phyloP scores from a whole-genome alignment of 2,329 filamentous ascomycete genomes.

The Lasiodiplodia hormozganensis region DNA sequence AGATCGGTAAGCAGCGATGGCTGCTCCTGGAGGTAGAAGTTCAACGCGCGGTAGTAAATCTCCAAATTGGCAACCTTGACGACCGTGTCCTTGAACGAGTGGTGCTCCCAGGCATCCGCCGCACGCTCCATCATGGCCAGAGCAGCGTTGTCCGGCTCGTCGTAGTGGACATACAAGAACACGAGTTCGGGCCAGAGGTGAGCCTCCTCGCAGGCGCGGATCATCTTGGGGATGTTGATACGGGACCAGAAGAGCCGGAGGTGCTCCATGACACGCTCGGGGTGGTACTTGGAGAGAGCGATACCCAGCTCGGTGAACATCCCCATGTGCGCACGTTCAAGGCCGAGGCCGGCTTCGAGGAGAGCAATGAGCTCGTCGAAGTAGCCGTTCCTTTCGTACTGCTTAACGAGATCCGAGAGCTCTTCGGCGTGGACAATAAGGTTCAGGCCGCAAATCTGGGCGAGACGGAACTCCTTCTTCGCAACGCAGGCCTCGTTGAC shows the following conservation, averaged over 20 bases:
- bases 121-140: slow-evolving; percentile 98
- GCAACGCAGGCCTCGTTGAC: slow-evolving; percentile 94
- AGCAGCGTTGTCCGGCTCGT: slow-evolving; percentile 97
- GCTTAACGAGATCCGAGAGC: slow-evolving; percentile 87
- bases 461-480: slow-evolving; percentile 98
- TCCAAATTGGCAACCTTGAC: slow-evolving; percentile 98
- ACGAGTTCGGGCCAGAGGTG: slow-evolving; percentile 97
- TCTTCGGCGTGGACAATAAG: slow-evolving; percentile 98
- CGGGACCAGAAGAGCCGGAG: slow-evolving; percentile 98
- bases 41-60: slow-evolving; percentile 97
- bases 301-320: slow-evolving; percentile 96
- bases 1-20: slow-evolving; percentile 95
- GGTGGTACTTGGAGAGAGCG: slow-evolving; percentile 91
- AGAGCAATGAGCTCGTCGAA: slow-evolving; percentile 97
- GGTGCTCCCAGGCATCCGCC: slow-evolving; percentile 98
- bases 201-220: slow-evolving; percentile 89
- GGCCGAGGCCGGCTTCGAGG: slow-evolving; percentile 90
- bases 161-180: slow-evolving; percentile 98
- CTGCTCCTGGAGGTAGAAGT: slow-evolving; percentile 97
- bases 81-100: slow-evolving; percentile 98
- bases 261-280: slow-evolving; percentile 97
- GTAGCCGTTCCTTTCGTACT: slow-evolving; percentile 96
- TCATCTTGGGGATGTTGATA: slow-evolving; percentile 98
- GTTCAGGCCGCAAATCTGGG: slow-evolving; percentile 98
- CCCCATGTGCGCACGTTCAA: slow-evolving; percentile 76